Conservation (phyloP, 352 stramenopile species). For the Globisporangium cylindrosporum region DNA sequence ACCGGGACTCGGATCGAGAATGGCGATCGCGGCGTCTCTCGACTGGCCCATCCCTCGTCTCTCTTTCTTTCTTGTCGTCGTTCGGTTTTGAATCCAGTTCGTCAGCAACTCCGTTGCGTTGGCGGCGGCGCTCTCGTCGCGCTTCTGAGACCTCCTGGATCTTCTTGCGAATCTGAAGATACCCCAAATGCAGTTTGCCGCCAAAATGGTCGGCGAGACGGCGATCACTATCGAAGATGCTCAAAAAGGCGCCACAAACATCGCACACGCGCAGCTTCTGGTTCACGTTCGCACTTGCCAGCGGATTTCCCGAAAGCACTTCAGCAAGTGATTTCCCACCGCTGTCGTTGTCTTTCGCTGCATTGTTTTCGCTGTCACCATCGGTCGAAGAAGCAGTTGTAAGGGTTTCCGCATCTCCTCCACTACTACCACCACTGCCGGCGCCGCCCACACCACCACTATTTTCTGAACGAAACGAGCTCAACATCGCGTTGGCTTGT, state of each 20-base stretch:
- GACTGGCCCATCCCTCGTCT: constrained; percentile 1
- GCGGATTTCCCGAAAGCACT: constrained; percentile 18
- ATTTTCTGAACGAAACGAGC: constrained; percentile 30
- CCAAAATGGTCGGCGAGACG: constrained; percentile 89
- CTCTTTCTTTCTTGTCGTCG: constrained; percentile 6
- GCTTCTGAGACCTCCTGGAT: constrained; percentile 63
- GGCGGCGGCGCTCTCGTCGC: constrained; percentile 25
- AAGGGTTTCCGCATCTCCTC: background rate
- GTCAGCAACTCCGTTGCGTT: constrained; percentile 13
- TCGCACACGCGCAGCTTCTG: constrained; percentile 89
- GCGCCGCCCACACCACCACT: background rate
- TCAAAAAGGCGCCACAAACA: constrained; percentile 89
- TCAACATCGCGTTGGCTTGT: constrained; percentile 42
- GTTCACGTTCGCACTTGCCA: constrained; percentile 48
- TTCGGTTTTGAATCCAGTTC: constrained; percentile 3
- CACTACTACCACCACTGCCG: background rate
- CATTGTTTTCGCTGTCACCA: constrained; percentile 1
- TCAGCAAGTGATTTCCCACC: constrained; percentile 11
- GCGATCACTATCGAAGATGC: constrained; percentile 90
- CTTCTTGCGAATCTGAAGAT: constrained; percentile 87
- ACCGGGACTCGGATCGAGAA: constrained; percentile 23
- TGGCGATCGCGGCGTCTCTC: constrained; percentile 18
- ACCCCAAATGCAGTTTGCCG: constrained; percentile 89
- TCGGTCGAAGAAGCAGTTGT: background rate
- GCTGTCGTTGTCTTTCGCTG: constrained; percentile 15